A percentile compares a stretch with the other conserved stretches of the same genome.
phyloP scores from a whole-genome alignment of 1,284 basidiomycete species.

The Trametes hirsuta region DNA sequence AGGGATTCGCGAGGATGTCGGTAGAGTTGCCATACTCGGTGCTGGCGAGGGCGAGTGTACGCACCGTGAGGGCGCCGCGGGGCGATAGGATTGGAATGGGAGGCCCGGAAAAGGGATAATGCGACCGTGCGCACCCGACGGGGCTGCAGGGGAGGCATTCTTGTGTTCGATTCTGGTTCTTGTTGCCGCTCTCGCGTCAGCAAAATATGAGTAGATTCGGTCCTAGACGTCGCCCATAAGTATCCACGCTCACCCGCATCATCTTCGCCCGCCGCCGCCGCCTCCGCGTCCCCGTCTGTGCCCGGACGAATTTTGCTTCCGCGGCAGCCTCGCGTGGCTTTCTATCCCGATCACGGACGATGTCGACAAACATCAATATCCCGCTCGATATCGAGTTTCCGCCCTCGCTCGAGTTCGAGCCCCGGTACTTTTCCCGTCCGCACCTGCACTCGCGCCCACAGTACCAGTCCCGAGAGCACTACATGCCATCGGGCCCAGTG shows the following conservation, averaged over 20 bases:
- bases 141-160: neutral
- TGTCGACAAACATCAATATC: conserved; percentile 7
- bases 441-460: neutral
- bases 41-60: neutral
- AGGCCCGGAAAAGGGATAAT: neutral
- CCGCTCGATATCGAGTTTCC: conserved; percentile 25
- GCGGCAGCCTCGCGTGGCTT: conserved; percentile 6
- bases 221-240: conserved; percentile 1
- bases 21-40: neutral
- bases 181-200: neutral
- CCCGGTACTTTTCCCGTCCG: neutral
- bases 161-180: no score
- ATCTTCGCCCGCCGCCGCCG: neutral
- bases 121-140: neutral
- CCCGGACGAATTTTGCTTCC: conserved; percentile 5
- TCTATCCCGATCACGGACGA: conserved; percentile 15
- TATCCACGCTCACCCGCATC: neutral
- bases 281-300: neutral
- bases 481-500: neutral
- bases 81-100: conserved; percentile 6
- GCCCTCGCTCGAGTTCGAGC: conserved; percentile 18
- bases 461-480: neutral
- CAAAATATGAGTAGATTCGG: neutral
- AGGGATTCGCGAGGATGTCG: conserved; percentile 3
- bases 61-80: neutral